A percentile compares a stretch with the other conserved stretches of the same genome.
These are phyloP conservation scores for Ogataea naganishii DNA, from an alignment of 805 yeast genomes.

Conservation along the genomic window DNA sequence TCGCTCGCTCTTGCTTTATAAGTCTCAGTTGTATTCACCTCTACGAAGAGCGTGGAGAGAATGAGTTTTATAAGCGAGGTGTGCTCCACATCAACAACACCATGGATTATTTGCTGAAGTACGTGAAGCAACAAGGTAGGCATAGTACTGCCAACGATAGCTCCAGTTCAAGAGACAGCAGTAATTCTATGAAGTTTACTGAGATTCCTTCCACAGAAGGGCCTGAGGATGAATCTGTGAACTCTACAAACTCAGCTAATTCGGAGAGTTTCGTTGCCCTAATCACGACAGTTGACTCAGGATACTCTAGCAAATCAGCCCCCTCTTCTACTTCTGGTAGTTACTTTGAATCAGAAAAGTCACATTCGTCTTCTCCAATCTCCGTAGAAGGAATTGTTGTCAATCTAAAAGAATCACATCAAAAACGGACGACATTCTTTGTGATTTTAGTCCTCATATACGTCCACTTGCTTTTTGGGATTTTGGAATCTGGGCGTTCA, in stretches of 20 bases:
- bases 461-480: conserved; percentile 45
- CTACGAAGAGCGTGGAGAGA: conserved; percentile 45
- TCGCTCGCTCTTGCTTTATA: conserved; percentile 49
- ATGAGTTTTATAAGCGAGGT: conserved; percentile 43
- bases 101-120: conserved; percentile 43
- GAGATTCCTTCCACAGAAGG: too few species aligned
- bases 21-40: conserved; percentile 49
- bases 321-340: too few species aligned
- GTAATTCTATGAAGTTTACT: too few species aligned
- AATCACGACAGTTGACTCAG: too few species aligned
- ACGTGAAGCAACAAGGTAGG: conserved; percentile 18
- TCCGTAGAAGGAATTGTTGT: conserved; percentile 27
- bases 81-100: conserved; percentile 46
- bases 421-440: conserved; percentile 31
- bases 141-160: not conserved
- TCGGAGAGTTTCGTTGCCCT: too few species aligned
- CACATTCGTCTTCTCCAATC: too few species aligned
- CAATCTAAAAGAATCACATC: conserved; percentile 27
- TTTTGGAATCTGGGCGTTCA: conserved; percentile 46
- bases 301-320: too few species aligned
- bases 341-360: too few species aligned
- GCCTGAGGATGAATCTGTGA: too few species aligned
- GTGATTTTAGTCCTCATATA: conserved; percentile 44
- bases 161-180: not conserved
- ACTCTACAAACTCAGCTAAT: too few species aligned